Evolutionary conservation across 2,329 filamentous ascomycete species (phyloP), one percentile per base, ranked within the genome.

Genomic region (Thelonectria blattea): DNA sequence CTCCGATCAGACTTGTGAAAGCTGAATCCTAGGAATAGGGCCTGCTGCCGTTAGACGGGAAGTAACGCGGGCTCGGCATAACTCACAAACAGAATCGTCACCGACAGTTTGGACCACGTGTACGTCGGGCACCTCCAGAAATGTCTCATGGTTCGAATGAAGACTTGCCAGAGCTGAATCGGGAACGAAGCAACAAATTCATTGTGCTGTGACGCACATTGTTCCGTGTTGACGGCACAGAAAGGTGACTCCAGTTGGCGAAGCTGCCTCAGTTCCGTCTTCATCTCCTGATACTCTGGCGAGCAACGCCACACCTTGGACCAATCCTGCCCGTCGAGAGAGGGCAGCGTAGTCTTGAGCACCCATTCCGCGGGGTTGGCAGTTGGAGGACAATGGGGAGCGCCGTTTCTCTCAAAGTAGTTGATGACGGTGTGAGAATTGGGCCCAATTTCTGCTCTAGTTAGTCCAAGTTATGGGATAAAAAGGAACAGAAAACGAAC

Each of bases 381-480:
- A 7, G 84, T 85, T 1, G 78, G 65, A 1, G 86, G 87, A 73
- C 90, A 93, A 22, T 80, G 73, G 20, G 78, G 79, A 1, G 86
- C 88, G 51, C 89, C 88, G 66, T 92, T 86, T 42, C 84, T 81
- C 72, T 91, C 90, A 68, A 95, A 94, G 75, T 94, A 94, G 49
- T 80, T 78, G 1, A 86, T 89, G 69, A 94, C 76, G 1, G 80
- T 84, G 60, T 83, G 78, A 0, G 88, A 90, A 73, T 90, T 87
- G 62, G 88, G 75, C 62, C 91, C 91, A 59, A 94, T 87, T 2
- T 91, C 86, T 49, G 90, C 91, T 10, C 37, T 22, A 11, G n/a
- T 50, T 45, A 39, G 17, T 20, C 32, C 8, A 20, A 18, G 20
- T 9, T 20, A 12, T 18, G 6, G 27, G 43, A 34, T 69, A 91